Percentiles rank a stretch among this genome's conserved stretches.
Evolutionary conservation across 257 asterid genomes (phyloP).

Genomic region (Salvia splendens): DNA sequence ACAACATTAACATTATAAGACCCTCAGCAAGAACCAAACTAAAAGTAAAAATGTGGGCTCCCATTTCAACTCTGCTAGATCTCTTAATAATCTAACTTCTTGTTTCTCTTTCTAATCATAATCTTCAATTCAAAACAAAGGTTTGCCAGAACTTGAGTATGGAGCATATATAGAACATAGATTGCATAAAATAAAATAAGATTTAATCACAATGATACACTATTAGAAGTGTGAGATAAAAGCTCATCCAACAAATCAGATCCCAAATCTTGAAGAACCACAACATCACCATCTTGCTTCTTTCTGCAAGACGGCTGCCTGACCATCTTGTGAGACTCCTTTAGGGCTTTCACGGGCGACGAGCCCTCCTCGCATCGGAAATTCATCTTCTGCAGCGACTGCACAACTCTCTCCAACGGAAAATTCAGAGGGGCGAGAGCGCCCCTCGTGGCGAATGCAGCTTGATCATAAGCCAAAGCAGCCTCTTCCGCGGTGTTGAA

Average conservation of each 20-base stretch:
- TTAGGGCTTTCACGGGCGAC: conserved; percentile 44
- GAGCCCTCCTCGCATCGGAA: conserved; percentile 41
- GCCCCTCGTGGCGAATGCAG: conserved; percentile 45
- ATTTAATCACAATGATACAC: conserved; percentile 13
- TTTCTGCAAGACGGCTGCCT: no score
- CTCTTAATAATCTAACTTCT: not conserved
- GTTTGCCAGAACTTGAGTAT: no score
- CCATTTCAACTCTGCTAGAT: not conserved
- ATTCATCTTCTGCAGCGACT: conserved; percentile 43
- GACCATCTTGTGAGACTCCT: conserved; percentile 39
- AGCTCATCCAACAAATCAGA: conserved; percentile 45
- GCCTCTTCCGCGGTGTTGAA: conserved; percentile 46
- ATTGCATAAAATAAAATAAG: not conserved
- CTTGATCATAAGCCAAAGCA: conserved; percentile 49
- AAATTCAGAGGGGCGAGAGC: conserved; percentile 38
- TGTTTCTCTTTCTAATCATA: not conserved
- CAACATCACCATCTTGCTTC: conserved; percentile 30
- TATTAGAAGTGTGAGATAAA: conserved; percentile 29
- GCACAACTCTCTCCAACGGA: conserved; percentile 30
- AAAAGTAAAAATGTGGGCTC: conserved; percentile 9
- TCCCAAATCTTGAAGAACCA: conserved; percentile 48
- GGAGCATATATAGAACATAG: no score
- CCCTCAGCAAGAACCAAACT: not conserved
- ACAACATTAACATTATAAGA: no score
- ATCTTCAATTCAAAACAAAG: no score